Evolutionary conservation across 2,329 filamentous ascomycete species (phyloP), one percentile per base, ranked within the genome.

Genomic region (Penicillium sp.): DNA sequence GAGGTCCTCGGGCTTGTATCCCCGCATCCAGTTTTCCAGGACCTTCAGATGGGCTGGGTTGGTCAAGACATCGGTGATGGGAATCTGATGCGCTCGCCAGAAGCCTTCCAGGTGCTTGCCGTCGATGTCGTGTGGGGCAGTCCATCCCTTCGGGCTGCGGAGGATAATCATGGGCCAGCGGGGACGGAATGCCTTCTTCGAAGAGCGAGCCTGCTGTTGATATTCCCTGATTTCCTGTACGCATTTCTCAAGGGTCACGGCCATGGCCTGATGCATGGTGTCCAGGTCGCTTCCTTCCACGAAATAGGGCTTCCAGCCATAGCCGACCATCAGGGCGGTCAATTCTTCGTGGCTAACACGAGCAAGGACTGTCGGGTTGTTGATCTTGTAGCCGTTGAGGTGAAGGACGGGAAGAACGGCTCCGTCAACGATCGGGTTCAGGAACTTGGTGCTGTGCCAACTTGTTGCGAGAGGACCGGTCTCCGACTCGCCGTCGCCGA

Each of bases 371-470:
- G 85, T 91, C 7, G 87, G 87, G 70, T 90, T 90, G 77, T 90
- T 89, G 77, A 91, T 91, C 78, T 92, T 92, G 80, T 91, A 92
- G 40, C 89, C 89, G 62, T 92, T 92, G 27, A 92, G 78, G 69
- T 92, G 88, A 9, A 92, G 79, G 5, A 92, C 84, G 0, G 89
- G 89, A 1, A 92, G 78, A 7, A 92, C 89, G 30, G 88, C 89
- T 24, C 89, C 89, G 63, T 91, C 88, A 0, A 82, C 86, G 60
- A 89, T 87, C 4, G 89, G 89, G 66, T 91, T 91, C 58, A 92
- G 79, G 73, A 91, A 91, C 69, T 92, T 92, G 66, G 82, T 91
- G 72, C 86, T 88, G 73, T 92, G 89, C 89, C 89, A 92, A 49
- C 86, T 86, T 1, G 89, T 90, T 21, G 89, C 89, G 39, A 91